phyloP scores from a whole-genome alignment of 768 basidiomycete species.

The Boletales sp. region DNA sequence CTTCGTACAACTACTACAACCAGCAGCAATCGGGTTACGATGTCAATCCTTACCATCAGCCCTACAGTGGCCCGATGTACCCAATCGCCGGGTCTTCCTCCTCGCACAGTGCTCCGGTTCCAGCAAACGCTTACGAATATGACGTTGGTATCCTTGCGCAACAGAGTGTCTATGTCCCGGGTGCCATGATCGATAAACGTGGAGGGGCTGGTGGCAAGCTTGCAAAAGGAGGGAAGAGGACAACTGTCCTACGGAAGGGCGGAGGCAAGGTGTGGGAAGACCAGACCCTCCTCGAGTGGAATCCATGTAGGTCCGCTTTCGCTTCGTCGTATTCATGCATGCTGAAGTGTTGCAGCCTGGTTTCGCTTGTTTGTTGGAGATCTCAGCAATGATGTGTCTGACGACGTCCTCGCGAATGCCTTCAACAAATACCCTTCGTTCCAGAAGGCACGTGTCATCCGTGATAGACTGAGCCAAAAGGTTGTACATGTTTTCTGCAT shows the following conservation, averaged over 20 bases:
- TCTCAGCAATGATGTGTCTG: conserved; percentile 96
- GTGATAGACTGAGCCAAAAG: conserved; percentile 92
- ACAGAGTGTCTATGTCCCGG: conserved; percentile 89
- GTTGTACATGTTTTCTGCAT: conserved; percentile 34
- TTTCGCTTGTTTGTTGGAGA: conserved; percentile 98
- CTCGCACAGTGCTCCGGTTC: conserved; percentile 71
- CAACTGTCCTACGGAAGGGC: conserved; percentile 92
- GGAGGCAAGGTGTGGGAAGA: conserved; percentile 99
- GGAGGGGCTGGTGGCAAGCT: conserved; percentile 83
- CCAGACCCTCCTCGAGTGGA: conserved; percentile 96
- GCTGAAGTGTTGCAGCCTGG: conserved; percentile 61
- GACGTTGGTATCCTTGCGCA: conserved; percentile 89
- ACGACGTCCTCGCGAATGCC: conserved; percentile 88
- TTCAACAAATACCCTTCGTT: conserved; percentile 94
- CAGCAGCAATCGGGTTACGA: conserved; percentile 56
- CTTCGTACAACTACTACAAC: conserved; percentile 42
- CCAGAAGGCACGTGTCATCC: conserved; percentile 91
- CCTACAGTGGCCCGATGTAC: conserved; percentile 73
- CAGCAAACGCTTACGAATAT: conserved; percentile 89
- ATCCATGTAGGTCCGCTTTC: conserved; percentile 65
- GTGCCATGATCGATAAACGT: conserved; percentile 85
- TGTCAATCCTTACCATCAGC: conserved; percentile 79
- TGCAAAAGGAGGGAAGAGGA: conserved; percentile 87
- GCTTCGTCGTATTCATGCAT: neutral
- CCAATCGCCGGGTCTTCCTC: conserved; percentile 63